Percentiles rank a stretch among this genome's conserved stretches.
Conservation (phyloP, 257 asterid species). For the Oldenlandia corymbosa region DNA sequence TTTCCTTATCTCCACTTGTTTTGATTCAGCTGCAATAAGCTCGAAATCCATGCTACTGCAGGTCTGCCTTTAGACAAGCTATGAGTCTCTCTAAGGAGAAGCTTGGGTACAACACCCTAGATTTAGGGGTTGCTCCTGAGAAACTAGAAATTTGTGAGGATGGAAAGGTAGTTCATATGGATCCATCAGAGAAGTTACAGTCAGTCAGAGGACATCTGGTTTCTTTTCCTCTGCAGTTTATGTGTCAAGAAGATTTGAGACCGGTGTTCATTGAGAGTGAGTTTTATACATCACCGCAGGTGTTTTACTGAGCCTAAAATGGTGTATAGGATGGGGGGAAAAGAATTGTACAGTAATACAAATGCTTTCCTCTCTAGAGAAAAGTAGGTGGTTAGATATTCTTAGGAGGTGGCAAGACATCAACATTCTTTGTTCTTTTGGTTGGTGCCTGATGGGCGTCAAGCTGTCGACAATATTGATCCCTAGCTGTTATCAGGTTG, state of each 20-base stretch:
- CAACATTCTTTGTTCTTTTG: not conserved
- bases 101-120: constrained; percentile 73
- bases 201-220: constrained; percentile 70
- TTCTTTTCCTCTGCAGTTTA: constrained; percentile 83
- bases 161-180: constrained; percentile 28
- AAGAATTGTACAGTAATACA: not conserved
- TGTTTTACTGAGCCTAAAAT: constrained; percentile 53
- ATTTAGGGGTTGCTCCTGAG: constrained; percentile 82
- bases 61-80: constrained; percentile 76
- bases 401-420: not conserved
- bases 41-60: constrained; percentile 22
- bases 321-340: not conserved
- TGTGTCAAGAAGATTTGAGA: constrained; percentile 82
- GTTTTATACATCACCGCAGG: constrained; percentile 79
- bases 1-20: not conserved
- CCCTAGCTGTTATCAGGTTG: not conserved
- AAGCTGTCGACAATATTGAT: too few relatives aligned
- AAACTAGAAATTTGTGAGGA: constrained; percentile 39
- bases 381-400: not conserved
- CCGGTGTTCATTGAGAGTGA: constrained; percentile 87
- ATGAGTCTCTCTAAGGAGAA: constrained; percentile 68
- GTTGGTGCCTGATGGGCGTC: not conserved
- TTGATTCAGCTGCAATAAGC: not conserved
- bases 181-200: constrained; percentile 46
- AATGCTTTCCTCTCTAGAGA: not conserved